Conservation (phyloP, 176 grass and related monocot genomes). For the Musa itinerans region DNA sequence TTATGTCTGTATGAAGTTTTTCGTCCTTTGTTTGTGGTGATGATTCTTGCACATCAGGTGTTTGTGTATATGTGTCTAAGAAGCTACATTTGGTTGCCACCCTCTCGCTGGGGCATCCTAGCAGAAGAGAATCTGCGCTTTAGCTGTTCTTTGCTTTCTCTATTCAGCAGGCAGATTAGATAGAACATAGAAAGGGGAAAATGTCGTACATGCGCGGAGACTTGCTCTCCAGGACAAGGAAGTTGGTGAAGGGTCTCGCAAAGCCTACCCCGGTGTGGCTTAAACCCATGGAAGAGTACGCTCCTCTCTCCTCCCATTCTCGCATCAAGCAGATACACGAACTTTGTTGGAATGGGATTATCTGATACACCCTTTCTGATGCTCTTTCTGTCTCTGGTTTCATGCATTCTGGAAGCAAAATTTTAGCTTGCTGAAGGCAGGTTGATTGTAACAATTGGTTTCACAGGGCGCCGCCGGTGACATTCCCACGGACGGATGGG, state of each 20-base stretch:
- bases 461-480: constrained; percentile 49
- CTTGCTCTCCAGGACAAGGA: constrained; percentile 56
- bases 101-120: too few species aligned
- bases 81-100: neutral
- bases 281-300: constrained; percentile 83
- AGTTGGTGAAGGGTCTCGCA: constrained; percentile 76
- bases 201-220: constrained; percentile 82
- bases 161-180: neutral
- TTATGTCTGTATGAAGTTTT: neutral
- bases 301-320: neutral
- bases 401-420: too few species aligned
- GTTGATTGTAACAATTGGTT: neutral
- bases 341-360: neutral
- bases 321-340: neutral
- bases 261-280: constrained; percentile 59
- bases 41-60: neutral
- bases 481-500: constrained; percentile 55
- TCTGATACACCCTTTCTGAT: neutral
- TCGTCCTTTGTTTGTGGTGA: neutral
- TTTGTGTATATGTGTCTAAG: neutral
- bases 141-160: too few species aligned
- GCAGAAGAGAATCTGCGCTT: too few species aligned
- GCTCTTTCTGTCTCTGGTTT: neutral
- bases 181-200: neutral
- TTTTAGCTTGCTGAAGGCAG: neutral